phyloP scores from a whole-genome alignment of 192 early-diverging fungal species.

The Physocladia obscura region DNA sequence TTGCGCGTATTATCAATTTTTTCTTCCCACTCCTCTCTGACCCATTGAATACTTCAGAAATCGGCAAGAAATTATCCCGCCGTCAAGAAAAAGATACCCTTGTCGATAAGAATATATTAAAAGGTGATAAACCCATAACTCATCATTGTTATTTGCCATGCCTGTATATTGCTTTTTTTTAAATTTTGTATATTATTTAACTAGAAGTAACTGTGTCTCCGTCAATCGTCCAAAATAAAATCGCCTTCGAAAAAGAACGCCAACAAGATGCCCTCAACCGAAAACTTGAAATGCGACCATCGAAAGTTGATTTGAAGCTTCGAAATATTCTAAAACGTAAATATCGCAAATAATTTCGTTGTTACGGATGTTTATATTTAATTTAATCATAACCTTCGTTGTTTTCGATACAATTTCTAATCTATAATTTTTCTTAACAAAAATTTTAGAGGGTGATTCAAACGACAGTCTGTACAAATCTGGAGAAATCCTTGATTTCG shows the following conservation, averaged over 20 bases:
- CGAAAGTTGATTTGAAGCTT: conserved; percentile 53
- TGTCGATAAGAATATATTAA: conserved; percentile 51
- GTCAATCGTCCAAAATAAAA: conserved; percentile 41
- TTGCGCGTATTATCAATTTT: not conserved
- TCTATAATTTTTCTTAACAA: too few relatives aligned
- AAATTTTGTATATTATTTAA: not conserved
- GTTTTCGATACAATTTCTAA: too few relatives aligned
- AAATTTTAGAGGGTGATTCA: not conserved
- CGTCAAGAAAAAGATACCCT: conserved; percentile 44
- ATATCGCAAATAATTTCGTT: too few relatives aligned
- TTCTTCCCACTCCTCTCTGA: not conserved
- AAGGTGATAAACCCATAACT: conserved; percentile 28
- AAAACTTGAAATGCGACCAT: conserved; percentile 41
- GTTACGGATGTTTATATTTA: not conserved
- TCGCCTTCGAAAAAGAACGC: conserved; percentile 49
- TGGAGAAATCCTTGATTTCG: conserved; percentile 13
- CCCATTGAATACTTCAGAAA: conserved; percentile 27
- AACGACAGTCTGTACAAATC: conserved; percentile 17
- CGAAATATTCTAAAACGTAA: conserved; percentile 52
- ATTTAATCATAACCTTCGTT: too few relatives aligned
- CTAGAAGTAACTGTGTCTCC: conserved; percentile 47
- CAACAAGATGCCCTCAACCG: conserved; percentile 46
- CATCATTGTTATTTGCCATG: too few relatives aligned
- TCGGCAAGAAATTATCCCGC: conserved; percentile 49
- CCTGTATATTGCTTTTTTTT: too few relatives aligned